Conservation (phyloP, 2,329 filamentous ascomycete genomes). For the Cladobotryum mycophilum region DNA sequence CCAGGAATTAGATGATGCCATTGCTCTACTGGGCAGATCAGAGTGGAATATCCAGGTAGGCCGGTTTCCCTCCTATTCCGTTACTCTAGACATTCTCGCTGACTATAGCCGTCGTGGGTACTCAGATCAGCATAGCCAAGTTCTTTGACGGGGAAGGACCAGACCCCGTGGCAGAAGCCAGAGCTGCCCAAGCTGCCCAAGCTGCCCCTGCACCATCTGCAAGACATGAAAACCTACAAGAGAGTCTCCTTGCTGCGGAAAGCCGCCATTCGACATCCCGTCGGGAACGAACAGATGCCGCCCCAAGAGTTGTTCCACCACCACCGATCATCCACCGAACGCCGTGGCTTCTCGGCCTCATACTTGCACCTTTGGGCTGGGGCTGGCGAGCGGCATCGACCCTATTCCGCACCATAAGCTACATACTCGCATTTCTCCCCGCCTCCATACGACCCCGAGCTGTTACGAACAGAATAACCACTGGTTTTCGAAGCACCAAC, state of each 20-base stretch:
- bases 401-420: constrained; percentile 66
- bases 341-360: constrained; percentile 67
- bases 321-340: constrained; percentile 62
- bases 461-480: constrained; percentile 46
- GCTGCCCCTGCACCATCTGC: constrained; percentile 55
- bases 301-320: constrained; percentile 78
- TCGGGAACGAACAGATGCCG: constrained; percentile 49
- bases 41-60: constrained; percentile 92
- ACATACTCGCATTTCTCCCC: constrained; percentile 75
- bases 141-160: constrained; percentile 96
- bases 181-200: constrained; percentile 43
- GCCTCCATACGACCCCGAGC: constrained; percentile 51
- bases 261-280: constrained; percentile 19
- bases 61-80: background rate
- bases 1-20: constrained; percentile 68
- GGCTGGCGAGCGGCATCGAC: constrained; percentile 66
- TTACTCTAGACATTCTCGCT: background rate
- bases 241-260: constrained; percentile 40
- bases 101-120: background rate
- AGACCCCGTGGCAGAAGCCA: constrained; percentile 72
- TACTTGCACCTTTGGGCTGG: constrained; percentile 76
- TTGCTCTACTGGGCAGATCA: constrained; percentile 73
- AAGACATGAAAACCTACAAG: constrained; percentile 68
- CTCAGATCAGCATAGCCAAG: constrained; percentile 85
- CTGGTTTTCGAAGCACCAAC: constrained; percentile 52